Evolutionary conservation across 1,284 basidiomycete species (phyloP).

Genomic region (Puccinia hordei): DNA sequence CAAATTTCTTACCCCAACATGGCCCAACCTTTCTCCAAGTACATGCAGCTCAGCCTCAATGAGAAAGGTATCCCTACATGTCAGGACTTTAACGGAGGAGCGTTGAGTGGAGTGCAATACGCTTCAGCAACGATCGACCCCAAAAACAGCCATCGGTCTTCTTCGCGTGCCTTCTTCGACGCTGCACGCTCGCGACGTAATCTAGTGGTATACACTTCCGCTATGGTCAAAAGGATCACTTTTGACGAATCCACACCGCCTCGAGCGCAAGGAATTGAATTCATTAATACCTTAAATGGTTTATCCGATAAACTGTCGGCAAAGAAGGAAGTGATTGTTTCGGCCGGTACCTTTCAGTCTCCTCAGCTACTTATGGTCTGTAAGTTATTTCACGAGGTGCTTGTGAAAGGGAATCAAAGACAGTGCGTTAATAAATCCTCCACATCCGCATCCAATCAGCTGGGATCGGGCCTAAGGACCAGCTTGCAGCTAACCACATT

Average conservation of each 20-base stretch:
- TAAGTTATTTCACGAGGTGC: constrained; percentile 4
- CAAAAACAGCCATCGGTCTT: constrained; percentile 12
- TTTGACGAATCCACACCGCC: constrained; percentile 34
- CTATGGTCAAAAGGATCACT: constrained; percentile 20
- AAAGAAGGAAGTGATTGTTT: constrained; percentile 56
- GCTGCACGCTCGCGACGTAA: constrained; percentile 1
- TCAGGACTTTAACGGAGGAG: constrained; percentile 38
- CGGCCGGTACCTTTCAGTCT: constrained; percentile 57
- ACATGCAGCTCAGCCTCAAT: constrained; percentile 55
- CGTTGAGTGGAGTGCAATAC: constrained; percentile 35
- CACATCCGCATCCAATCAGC: not conserved
- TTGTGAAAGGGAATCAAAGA: not conserved
- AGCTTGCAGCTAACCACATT: constrained; percentile 29
- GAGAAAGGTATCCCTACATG: constrained; percentile 55
- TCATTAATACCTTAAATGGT: not conserved
- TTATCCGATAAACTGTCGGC: not conserved
- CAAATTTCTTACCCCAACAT: constrained; percentile 56
- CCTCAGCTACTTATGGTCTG: constrained; percentile 56
- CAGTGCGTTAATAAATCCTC: not conserved
- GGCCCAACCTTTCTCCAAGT: constrained; percentile 39
- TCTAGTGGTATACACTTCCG: constrained; percentile 17
- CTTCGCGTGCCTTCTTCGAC: constrained; percentile 25
- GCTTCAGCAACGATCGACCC: constrained; percentile 37
- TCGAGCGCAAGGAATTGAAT: constrained; percentile 34
- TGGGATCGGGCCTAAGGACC: constrained; percentile 37